Evolutionary conservation across 2,329 filamentous ascomycete genomes (phyloP), one percentile per base, ranked within the genome.

Genomic region (Cladorrhinum sp.): DNA sequence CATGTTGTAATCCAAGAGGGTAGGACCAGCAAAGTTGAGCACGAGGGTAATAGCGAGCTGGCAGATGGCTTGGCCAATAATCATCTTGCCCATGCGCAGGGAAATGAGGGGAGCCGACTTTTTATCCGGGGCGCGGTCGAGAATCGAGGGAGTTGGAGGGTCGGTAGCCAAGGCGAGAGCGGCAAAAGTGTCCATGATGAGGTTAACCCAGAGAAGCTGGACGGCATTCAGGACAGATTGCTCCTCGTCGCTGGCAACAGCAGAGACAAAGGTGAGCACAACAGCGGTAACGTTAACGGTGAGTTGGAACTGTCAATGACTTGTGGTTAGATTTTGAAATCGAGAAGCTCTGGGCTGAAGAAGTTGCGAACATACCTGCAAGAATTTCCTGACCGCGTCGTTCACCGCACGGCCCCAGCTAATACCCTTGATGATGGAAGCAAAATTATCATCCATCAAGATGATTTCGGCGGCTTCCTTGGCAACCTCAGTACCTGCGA

Each of bases 71-170:
- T 95, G 89, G 0, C 90, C 90, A 57, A 92, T 84, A 62, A 95
- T 93, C 90, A 93, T 95, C 77, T 95, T 95, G 88, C 89, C 90
- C 90, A 93, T 93, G 45, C 85, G 87, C 50, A 87, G 77, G 2
- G 84, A 91, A 67, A 93, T 90, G 5, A 93, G 79, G 1, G 88
- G 81, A 6, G 88, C 87, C 27, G 84, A 87, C 70, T 92, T 92
- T 2, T 86, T 83, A 61, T 91, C 86, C 1, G 91, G 91, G 70
- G 90, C 90, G 38, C 89, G 83, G 62, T 74, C 70, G 16, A 75
- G 66, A 9, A 75, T 68, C 3, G 74, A 72, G 1, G 68, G 67
- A 2, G 70, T 69, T 0, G 75, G 75, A 6, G 75, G 75, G 41
- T 77, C 75, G 0, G 75, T 77, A 6, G 75, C 75, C 6, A 77